Base-by-base conservation (phyloP, 179 eudicot genomes). In the Beta macrorhiza region DNA sequence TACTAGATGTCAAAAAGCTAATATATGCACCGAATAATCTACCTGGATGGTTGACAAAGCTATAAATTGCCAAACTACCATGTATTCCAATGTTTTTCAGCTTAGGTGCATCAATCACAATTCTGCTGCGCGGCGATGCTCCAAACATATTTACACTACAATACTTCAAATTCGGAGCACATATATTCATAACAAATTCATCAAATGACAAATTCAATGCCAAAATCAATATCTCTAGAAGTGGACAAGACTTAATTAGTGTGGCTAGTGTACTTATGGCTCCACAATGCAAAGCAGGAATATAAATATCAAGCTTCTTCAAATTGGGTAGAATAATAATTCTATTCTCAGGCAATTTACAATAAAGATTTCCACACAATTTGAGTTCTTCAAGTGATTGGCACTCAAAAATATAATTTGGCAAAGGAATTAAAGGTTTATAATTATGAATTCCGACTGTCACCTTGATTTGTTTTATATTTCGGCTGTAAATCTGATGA, bases 51-150 rank as follows among this genome's bases (percentile, higher is more conserved):
- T 19, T 44, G 22, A 70, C 74, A 70, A 70, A 70, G 25, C 14
- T n/a, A 47, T 70, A 70, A 20, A 45, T 13, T 19, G 52, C 74
- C 49, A 70, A 44, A 19, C 22, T 5, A 70, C 55, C 22, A 9
- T 22, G 2, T 15, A 44, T 44, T 45, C 14, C 4, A 17, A 70
- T 7, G 53, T 9, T 7, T 17, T 70, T 8, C 20, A 70, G 74
- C 22, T n/a, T 70, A 42, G 74, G 76, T 25, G 59, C 16, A 72
- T 72, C 76, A 14, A 72, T 72, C 15, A 52, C 15, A 51, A 72
- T 11, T 52, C 56, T 72, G 59, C 32, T 49, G 5, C 37, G 58
- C 22, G 20, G 32, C 16, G 61, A 51, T 20, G 51, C 19, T 7
- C 37, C 37, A 11, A 5, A 17, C 57, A 49, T 7, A 47, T 1